Evolutionary conservation across 805 yeast species (phyloP).

Genomic region (Metschnikowia picachoensis): DNA sequence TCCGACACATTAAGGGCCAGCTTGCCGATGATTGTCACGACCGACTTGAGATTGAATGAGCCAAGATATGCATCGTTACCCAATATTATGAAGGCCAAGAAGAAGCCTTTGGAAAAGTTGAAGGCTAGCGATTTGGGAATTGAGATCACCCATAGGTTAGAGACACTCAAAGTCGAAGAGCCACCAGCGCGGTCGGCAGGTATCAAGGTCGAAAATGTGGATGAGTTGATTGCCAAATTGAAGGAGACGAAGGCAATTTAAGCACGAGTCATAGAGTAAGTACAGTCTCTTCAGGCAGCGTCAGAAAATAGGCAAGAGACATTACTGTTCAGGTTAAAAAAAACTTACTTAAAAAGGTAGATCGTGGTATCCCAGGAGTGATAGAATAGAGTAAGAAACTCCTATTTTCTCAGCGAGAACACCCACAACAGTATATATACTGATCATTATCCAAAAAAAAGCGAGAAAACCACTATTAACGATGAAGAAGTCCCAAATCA

Average conservation of each 20-base stretch:
- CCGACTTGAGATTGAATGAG: constrained; percentile 89
- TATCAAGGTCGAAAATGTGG: constrained; percentile 72
- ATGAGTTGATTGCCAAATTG: constrained; percentile 73
- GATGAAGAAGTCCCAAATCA: too few species aligned
- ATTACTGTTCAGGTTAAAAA: too few species aligned
- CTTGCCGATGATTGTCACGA: constrained; percentile 82
- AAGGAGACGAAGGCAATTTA: constrained; percentile 72
- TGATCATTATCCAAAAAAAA: too few species aligned
- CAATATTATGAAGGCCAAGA: constrained; percentile 97
- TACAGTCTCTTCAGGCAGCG: background rate
- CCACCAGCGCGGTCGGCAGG: constrained; percentile 85
- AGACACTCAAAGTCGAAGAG: constrained; percentile 71
- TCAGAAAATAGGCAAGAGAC: background rate
- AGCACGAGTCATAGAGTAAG: constrained; percentile 9
- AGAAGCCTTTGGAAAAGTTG: constrained; percentile 78
- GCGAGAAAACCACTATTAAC: too few species aligned
- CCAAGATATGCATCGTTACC: constrained; percentile 97
- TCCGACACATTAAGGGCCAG: constrained; percentile 73
- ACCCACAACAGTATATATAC: too few species aligned
- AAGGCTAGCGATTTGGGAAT: constrained; percentile 65
- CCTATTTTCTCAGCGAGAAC: too few species aligned
- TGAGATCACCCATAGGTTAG: constrained; percentile 59
- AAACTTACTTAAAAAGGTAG: too few species aligned
- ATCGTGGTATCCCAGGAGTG: too few species aligned
- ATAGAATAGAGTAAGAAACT: too few species aligned